A percentile compares a stretch with the other conserved stretches of the same genome.
phyloP scores from a whole-genome alignment of 306 rosid genomes.

The Vigna trinervia region DNA sequence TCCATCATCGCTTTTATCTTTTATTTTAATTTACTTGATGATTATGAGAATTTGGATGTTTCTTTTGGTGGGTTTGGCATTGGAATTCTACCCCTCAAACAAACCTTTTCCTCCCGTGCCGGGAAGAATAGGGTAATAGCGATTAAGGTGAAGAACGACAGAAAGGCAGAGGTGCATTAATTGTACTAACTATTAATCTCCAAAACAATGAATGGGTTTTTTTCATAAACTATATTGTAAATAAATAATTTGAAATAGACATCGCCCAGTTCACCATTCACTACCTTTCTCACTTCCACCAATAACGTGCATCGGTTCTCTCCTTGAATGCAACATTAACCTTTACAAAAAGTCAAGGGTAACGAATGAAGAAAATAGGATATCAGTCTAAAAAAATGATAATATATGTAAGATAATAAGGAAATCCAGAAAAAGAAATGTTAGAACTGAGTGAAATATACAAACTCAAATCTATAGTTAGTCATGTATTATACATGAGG shows the following conservation, averaged over 20 bases:
- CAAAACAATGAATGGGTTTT: neutral
- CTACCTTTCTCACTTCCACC: neutral
- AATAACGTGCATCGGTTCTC: too few species aligned
- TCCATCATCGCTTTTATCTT: too few species aligned
- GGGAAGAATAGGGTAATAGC: too few species aligned
- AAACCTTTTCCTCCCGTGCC: too few species aligned
- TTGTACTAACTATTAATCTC: too few species aligned
- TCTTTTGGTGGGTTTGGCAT: too few species aligned
- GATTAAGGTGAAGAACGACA: too few species aligned
- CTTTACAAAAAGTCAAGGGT: neutral
- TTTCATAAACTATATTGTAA: neutral
- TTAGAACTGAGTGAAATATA: slow-evolving; percentile 29
- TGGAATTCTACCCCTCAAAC: too few species aligned
- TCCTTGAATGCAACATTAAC: neutral
- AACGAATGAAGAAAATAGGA: neutral
- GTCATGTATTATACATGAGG: slow-evolving; percentile 34
- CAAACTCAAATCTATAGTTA: slow-evolving; percentile 43
- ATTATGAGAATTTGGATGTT: neutral
- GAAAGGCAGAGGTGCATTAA: too few species aligned
- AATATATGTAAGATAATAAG: neutral
- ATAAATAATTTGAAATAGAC: too few species aligned
- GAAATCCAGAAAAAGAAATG: slow-evolving; percentile 31
- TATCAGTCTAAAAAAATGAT: neutral
- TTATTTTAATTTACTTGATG: too few species aligned
- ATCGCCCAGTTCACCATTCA: neutral